Percentiles rank a stretch among this genome's conserved stretches.
Evolutionary conservation across 129 eudicot genomes (phyloP).

Genomic region (Pittosporum tobira): DNA sequence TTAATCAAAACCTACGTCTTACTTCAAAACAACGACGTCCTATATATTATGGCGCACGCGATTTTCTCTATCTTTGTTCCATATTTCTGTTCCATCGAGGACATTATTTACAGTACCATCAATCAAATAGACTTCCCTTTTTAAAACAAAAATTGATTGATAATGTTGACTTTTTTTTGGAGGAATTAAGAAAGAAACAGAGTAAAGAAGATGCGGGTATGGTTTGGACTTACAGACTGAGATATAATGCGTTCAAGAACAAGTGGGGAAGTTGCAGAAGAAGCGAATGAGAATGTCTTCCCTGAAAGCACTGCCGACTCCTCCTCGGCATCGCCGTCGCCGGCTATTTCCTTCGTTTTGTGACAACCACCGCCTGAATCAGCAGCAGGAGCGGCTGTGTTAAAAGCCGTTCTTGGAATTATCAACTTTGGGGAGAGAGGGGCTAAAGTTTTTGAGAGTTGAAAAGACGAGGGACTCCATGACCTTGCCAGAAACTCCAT

Average conservation of each 20-base stretch:
- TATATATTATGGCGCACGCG: too few species aligned
- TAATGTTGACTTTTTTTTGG: too few species aligned
- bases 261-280: constrained; percentile 86
- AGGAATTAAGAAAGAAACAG: too few species aligned
- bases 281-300: constrained; percentile 86
- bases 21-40: too few species aligned
- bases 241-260: constrained; percentile 96
- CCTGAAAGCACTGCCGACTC: constrained; percentile 49
- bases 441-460: constrained; percentile 58
- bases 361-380: too few species aligned
- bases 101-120: too few species aligned
- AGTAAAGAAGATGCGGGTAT: neutral
- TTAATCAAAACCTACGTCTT: too few species aligned
- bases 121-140: too few species aligned
- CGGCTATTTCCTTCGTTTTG: constrained; percentile 22
- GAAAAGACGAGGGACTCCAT: constrained; percentile 89
- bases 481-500: constrained; percentile 91
- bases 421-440: constrained; percentile 28
- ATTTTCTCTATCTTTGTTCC: too few species aligned
- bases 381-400: constrained; percentile 6
- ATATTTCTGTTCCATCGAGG: too few species aligned
- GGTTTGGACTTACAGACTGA: constrained; percentile 53
- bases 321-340: constrained; percentile 34
- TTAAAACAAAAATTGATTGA: too few species aligned
- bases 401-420: constrained; percentile 11